Conservation (phyloP, 2,329 filamentous ascomycete species). For the Incumbomyces delicatus region DNA sequence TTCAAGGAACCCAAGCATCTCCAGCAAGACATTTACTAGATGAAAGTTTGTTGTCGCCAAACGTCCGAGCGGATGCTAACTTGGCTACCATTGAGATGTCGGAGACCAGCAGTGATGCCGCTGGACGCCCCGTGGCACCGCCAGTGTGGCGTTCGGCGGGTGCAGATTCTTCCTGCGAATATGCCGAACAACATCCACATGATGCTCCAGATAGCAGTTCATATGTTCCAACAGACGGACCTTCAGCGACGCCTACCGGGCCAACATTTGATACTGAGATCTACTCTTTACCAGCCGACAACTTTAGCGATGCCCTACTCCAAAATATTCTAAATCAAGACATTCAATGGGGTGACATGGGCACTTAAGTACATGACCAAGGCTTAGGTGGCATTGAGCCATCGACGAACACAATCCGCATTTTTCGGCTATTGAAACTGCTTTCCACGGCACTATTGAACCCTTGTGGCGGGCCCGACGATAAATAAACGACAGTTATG, state of each 20-base stretch:
- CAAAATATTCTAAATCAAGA: constrained; percentile 5
- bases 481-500: too few relatives aligned
- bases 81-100: constrained; percentile 7
- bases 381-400: too few relatives aligned
- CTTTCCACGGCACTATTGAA: too few relatives aligned
- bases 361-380: not conserved
- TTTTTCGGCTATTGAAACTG: too few relatives aligned
- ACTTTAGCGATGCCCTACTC: constrained; percentile 5
- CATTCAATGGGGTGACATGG: not conserved
- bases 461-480: too few relatives aligned
- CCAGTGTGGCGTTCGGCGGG: constrained; percentile 5
- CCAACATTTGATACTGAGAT: not conserved
- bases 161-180: not conserved
- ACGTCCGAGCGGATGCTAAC: not conserved
- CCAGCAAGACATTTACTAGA: constrained; percentile 1
- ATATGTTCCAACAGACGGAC: too few relatives aligned
- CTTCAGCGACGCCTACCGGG: not conserved
- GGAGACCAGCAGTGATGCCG: constrained; percentile 5
- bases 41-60: not conserved
- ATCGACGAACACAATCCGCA: too few relatives aligned
- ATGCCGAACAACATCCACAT: too few relatives aligned
- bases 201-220: too few relatives aligned
- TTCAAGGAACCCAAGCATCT: not conserved
- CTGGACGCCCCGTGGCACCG: constrained; percentile 6
- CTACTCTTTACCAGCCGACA: constrained; percentile 3